Percentiles rank a stretch among this genome's conserved stretches.
Evolutionary conservation across 306 rosid genomes (phyloP).

Genomic region (Prunus salicina): DNA sequence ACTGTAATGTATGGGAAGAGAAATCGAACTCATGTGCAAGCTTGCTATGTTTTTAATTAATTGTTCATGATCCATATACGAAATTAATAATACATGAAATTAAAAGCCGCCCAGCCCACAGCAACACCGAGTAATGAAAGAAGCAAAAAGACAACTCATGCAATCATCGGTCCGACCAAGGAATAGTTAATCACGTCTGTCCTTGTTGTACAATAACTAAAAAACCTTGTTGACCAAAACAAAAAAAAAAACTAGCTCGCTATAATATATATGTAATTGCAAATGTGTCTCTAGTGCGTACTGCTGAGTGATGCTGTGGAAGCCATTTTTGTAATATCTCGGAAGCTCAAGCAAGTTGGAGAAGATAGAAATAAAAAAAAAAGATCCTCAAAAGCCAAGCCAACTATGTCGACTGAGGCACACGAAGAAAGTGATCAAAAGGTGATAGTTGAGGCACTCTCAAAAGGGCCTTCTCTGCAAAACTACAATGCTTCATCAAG

Average conservation of each 20-base stretch:
- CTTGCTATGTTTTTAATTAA: too few species aligned
- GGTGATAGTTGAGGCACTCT: not conserved
- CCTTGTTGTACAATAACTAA: not conserved
- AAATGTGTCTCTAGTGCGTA: not conserved
- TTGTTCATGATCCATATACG: too few species aligned
- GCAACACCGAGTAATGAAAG: not conserved
- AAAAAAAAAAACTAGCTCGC: not conserved
- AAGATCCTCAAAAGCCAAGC: not conserved
- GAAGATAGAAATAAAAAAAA: not conserved
- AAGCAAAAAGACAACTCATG: not conserved
- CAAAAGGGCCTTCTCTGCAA: not conserved
- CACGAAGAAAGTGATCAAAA: not conserved
- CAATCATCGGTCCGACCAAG: not conserved
- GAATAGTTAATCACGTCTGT: conserved; percentile 1
- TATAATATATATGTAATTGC: not conserved
- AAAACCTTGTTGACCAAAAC: not conserved
- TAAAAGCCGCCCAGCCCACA: not conserved
- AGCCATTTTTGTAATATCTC: not conserved
- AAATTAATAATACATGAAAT: not conserved
- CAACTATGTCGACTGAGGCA: not conserved
- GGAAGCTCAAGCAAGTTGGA: not conserved
- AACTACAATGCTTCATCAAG: not conserved
- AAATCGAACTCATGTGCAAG: too few species aligned
- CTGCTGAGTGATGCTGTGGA: not conserved
- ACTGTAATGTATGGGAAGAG: too few species aligned